Conservation (phyloP, 768 basidiomycete species). For the Rhodosporidiobolus odoratus region DNA sequence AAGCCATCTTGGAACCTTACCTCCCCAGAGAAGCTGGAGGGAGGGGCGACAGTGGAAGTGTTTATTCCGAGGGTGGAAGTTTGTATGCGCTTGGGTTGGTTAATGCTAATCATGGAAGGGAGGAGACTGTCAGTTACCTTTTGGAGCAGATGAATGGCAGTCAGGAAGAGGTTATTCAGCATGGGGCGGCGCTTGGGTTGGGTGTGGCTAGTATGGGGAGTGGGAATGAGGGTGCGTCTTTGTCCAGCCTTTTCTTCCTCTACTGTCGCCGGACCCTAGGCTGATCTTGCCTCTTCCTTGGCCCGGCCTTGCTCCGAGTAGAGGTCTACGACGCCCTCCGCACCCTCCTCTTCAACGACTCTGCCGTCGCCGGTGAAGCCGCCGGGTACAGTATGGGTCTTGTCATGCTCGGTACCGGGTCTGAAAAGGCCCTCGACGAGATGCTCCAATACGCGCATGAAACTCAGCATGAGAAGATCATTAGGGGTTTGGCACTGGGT, state of each 20-base stretch:
- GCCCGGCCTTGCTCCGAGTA: slow-evolving; percentile 31
- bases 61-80: slow-evolving; percentile 93
- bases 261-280: not conserved
- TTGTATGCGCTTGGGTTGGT: slow-evolving; percentile 90
- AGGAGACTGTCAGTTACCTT: slow-evolving; percentile 54
- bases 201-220: slow-evolving; percentile 94
- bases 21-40: slow-evolving; percentile 64
- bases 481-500: slow-evolving; percentile 87
- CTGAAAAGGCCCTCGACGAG: slow-evolving; percentile 71
- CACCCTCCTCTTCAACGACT: slow-evolving; percentile 81
- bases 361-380: slow-evolving; percentile 91
- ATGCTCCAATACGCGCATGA: slow-evolving; percentile 95
- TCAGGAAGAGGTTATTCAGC: slow-evolving; percentile 80
- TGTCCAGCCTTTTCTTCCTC: no score
- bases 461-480: slow-evolving; percentile 99
- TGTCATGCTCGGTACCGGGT: slow-evolving; percentile 92
- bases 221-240: slow-evolving; percentile 58
- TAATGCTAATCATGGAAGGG: slow-evolving; percentile 74
- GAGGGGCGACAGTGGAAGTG: slow-evolving; percentile 55
- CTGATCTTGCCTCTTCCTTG: no score
- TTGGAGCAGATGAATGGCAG: slow-evolving; percentile 71
- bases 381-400: slow-evolving; percentile 97
- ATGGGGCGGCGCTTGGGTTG: slow-evolving; percentile 94
- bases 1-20: slow-evolving; percentile 87
- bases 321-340: slow-evolving; percentile 91